phyloP scores from a whole-genome alignment of 495 filamentous ascomycete species.

The Terfezia boudieri region DNA sequence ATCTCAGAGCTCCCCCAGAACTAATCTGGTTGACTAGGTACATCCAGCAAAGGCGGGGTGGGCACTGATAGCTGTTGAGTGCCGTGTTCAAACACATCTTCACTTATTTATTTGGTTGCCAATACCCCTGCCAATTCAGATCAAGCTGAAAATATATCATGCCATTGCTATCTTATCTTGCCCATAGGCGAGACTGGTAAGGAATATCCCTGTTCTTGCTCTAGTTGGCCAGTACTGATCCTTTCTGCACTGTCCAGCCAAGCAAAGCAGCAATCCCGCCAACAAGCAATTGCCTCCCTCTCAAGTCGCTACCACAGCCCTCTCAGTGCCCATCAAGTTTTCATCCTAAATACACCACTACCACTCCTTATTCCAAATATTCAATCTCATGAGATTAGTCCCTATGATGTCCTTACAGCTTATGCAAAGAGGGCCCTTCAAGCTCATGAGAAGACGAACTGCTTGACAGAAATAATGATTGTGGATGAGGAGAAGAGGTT shows the following conservation, averaged over 20 bases:
- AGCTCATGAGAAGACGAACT: constrained; percentile 76
- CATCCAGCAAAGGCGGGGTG: no score
- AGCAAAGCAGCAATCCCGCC: constrained; percentile 57
- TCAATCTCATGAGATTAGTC: constrained; percentile 38
- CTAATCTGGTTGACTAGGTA: no score
- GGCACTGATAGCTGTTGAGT: no score
- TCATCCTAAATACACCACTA: constrained; percentile 51
- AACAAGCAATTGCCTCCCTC: constrained; percentile 42
- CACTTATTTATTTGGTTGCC: no score
- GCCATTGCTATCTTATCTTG: constrained; percentile 32
- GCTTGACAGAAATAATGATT: constrained; percentile 62
- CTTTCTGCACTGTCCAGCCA: constrained; percentile 28
- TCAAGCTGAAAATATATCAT: not conserved
- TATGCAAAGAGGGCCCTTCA: constrained; percentile 75
- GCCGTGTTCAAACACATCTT: no score
- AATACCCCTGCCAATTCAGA: no score
- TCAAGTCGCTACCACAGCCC: constrained; percentile 39
- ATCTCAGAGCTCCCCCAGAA: no score
- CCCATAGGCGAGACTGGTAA: constrained; percentile 39
- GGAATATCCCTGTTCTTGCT: not conserved
- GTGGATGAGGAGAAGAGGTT: not conserved
- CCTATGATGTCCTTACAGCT: constrained; percentile 57
- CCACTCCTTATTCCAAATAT: constrained; percentile 56
- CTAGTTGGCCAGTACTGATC: not conserved
- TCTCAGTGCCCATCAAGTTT: constrained; percentile 36